Evolutionary conservation across 2,329 filamentous ascomycete genomes (phyloP), one percentile per base, ranked within the genome.

Genomic region (Lasiodiplodia theobromae): DNA sequence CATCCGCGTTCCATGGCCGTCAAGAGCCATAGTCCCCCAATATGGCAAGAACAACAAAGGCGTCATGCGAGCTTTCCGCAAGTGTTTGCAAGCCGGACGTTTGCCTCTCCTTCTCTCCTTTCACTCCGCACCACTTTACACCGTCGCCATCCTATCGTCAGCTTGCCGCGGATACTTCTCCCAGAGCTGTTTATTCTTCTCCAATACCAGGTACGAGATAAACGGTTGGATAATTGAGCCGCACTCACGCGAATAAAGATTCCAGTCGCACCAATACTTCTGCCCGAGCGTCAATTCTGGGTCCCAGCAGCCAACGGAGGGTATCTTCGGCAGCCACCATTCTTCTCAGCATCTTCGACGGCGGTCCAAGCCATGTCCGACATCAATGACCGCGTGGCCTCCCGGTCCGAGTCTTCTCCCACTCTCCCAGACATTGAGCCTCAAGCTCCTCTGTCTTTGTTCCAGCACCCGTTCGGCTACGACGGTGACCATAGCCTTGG

Each of bases 281-380:
- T 16, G 23, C 18, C 40, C 21, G 23, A 49, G 16, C 14, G 44
- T 21, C 44, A 18, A 12, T 25, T 31, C 58, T 37, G 18, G 58
- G 31, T 47, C 23, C 31, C 23, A 34, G 25, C 18, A 44, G 49
- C 58, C 58, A 25, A 38, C 16, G 28, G 58, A 34, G 6, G 2
- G 25, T 63, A 37, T 31, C 58, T 64, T 52, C 47, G 60, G 47
- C 60, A 23, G 28, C 18, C 28, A 25, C 23, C 60, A 38, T 37
- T 31, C 28, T 34, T 38, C 18, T 18, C 28, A 52, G 12, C 25
- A 25, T 2, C 4, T 34, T 38, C 44, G 14, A 34, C 6, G 3
- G 60, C 21, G 12, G 18, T 31, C 31, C 8, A 25, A 11, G 18
- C 28, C 12, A 64, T 64, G 60, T 34, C 47, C 11, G 3, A 4